Evolutionary conservation across 768 basidiomycete genomes (phyloP), one percentile per base, ranked within the genome.

Genomic region (Tremella yokohamensis): DNA sequence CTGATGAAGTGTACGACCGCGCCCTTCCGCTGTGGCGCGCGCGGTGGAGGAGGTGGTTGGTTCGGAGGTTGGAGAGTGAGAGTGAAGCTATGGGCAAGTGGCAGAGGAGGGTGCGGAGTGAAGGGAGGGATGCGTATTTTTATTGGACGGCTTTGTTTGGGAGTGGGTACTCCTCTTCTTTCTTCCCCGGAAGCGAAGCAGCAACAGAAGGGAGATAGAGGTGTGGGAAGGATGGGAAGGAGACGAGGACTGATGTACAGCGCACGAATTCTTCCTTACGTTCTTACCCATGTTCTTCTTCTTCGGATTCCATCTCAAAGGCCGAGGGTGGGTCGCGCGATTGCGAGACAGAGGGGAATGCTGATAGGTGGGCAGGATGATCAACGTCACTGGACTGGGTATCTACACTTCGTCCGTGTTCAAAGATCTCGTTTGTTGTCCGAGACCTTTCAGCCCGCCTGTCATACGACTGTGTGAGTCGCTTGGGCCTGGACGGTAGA

Each of bases 391-490:
- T 18, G 85, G 85, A 0, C 78, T 86, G 2, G 90, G 92, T 2
- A 88, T 93, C 25, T 96, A 94, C 77, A 71, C 83, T n/a, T 84
- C 90, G 0, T 93, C 90, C 0, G 85, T 91, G 62, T 69, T 88
- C 38, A 97, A 96, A 76, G 94, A 98, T 69, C 80, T 91, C 8
- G 81, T 89, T 44, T 98, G 93, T 76, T 84, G 88, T 0, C 93
- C 94, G 8, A 80, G 94, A 51, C 94, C 94, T 0, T 91, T 86
- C 69, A 83, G 87, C 1, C 94, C 94, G 0, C 94, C 93, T 0
- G 88, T 96, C 13, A 85, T 85, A n/a, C 84, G 94, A 52, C 79
- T 94, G 6, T 87, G 91, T 93, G 66, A 65, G 87, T 79, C 2
- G 2, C 42, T 22, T 16, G 42, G 8, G 42, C 6, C 42, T 45